Conservation (phyloP, 2,329 filamentous ascomycete species). For the Fusarium brevicatenulatum region DNA sequence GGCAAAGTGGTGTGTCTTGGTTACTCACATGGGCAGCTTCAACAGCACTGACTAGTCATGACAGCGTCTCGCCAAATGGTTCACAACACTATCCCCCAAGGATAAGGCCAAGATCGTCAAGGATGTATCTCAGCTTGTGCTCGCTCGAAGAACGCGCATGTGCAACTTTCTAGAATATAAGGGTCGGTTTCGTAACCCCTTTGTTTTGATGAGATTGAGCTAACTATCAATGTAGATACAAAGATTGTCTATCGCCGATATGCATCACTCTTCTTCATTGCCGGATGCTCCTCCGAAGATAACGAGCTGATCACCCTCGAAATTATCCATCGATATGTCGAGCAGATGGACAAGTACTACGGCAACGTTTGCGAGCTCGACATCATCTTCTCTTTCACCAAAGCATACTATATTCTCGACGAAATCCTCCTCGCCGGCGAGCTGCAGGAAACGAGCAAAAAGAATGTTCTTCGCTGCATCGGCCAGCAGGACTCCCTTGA, state of each 20-base stretch:
- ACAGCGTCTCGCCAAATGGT: slow-evolving; percentile 99
- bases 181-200: slow-evolving; percentile 64
- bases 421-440: slow-evolving; percentile 95
- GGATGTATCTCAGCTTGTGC: slow-evolving; percentile 96
- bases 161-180: slow-evolving; percentile 99
- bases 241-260: slow-evolving; percentile 99
- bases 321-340: slow-evolving; percentile 98
- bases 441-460: slow-evolving; percentile 99
- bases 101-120: slow-evolving; percentile 99
- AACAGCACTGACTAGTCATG: slow-evolving; percentile 35
- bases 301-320: slow-evolving; percentile 99
- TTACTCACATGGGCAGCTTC: slow-evolving; percentile 12
- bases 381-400: slow-evolving; percentile 99
- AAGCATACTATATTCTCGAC: slow-evolving; percentile 98
- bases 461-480: slow-evolving; percentile 96
- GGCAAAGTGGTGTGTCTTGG: slow-evolving; percentile 91
- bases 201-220: slow-evolving; percentile 8
- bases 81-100: slow-evolving; percentile 95
- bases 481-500: slow-evolving; percentile 97
- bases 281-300: slow-evolving; percentile 94
- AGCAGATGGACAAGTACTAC: slow-evolving; percentile 99
- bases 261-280: slow-evolving; percentile 99
- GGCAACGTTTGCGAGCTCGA: slow-evolving; percentile 99
- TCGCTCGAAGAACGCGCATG: slow-evolving; percentile 96
- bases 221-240: slow-evolving; percentile 71